Evolutionary conservation across 306 rosid species (phyloP), one percentile per base, ranked within the genome.

Genomic region (Sphenostylis stenocarpa): DNA sequence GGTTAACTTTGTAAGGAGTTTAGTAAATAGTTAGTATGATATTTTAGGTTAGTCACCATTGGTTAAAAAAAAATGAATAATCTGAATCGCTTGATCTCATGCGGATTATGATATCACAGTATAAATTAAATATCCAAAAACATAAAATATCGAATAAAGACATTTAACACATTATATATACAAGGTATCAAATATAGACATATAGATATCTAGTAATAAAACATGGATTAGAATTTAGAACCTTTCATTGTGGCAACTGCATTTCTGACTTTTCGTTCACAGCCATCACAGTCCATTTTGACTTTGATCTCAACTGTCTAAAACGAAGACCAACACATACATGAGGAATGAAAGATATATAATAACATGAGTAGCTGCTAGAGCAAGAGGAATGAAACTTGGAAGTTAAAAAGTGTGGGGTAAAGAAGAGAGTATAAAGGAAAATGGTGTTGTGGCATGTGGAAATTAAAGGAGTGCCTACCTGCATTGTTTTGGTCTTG

Each of bases 281-380:
- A 93, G 29, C 98, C 98, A 85, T 91, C 96, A n/a, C 97, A 91
- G 77, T 91, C 97, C 92, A 91, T 91, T 85, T 91, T 91, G 33
- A 91, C 92, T 85, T 91, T 91, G 85, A 91, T 89, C 78, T 91
- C 94, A 36, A 89, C 97, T 66, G 90, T 91, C 97, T 91, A 86
- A 56, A 48, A 17, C 4, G 15, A 73, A 75, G 64, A 24, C 34
- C 23, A 61, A 82, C 3, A 63, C 13, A 38, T 38, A 38, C 19
- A 11, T 53, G 16, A 52, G 45, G 23, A 73, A 38, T 44, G 24
- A 47, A 69, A 48, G 58, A 28, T 28, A 38, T 31, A 7, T 15
- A 31, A 45, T 56, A 19, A 7, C 5, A 43, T 57, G 13, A 19
- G 7, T 62, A 73, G 33, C 15, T 14, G 5, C 8, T 41, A 11